Evolutionary conservation across 225 moss, liverwort and hornwort genomes (phyloP).

Genomic region (Antitrichia curtipendula): DNA sequence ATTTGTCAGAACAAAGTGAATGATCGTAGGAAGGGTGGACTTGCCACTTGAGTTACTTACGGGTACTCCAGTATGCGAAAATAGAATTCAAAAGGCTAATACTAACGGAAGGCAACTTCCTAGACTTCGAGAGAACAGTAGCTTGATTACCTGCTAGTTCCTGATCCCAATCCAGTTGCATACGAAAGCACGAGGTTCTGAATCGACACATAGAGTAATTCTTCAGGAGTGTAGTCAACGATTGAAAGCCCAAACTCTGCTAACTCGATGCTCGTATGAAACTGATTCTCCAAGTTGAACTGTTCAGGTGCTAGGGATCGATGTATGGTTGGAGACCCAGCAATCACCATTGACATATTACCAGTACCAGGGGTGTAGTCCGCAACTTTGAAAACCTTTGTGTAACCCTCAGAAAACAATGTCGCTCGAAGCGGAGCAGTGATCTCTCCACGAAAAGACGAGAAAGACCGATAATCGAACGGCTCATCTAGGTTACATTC

Average conservation of each 20-base stretch:
- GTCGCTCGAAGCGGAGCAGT: conserved; percentile 53
- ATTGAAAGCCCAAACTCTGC: conserved; percentile 87
- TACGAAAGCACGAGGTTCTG: conserved; percentile 75
- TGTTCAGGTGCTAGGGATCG: conserved; percentile 22
- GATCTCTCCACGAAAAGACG: conserved; percentile 35
- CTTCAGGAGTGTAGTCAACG: conserved; percentile 95
- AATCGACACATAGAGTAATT: conserved; percentile 84
- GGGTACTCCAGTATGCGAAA: not conserved
- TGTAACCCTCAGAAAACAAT: conserved; percentile 58
- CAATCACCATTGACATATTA: conserved; percentile 33
- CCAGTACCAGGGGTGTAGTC: conserved; percentile 62
- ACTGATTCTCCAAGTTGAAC: conserved; percentile 61
- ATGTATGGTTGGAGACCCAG: conserved; percentile 14
- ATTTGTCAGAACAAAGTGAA: not conserved
- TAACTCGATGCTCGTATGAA: conserved; percentile 78
- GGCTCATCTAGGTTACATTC: conserved; percentile 70
- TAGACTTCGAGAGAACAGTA: not conserved
- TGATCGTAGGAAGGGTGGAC: not conserved
- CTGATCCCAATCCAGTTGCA: conserved; percentile 87
- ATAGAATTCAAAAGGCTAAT: not conserved
- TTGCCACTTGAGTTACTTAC: not conserved
- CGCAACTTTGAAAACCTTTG: conserved; percentile 65
- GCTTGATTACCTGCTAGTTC: conserved; percentile 60
- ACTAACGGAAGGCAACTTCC: not conserved
- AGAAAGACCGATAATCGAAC: conserved; percentile 63